Percentiles rank a stretch among this genome's conserved stretches.
Evolutionary conservation across 805 yeast genomes (phyloP).

Genomic region (Metschnikowia lachancei): DNA sequence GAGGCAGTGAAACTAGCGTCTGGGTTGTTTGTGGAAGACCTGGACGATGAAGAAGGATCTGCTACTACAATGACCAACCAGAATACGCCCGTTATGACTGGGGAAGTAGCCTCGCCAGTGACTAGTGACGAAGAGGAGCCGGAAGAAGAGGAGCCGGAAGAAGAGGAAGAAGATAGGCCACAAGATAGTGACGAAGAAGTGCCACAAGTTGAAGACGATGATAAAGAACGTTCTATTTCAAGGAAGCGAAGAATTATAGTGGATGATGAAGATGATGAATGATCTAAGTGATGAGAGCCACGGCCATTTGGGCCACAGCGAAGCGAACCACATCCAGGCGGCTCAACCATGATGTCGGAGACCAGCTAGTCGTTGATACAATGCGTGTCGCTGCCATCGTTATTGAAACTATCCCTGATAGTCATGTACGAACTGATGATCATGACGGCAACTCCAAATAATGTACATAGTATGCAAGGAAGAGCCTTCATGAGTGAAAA

Average conservation of each 20-base stretch:
- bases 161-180: too few species aligned
- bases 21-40: constrained; percentile 16
- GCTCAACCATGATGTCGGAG: background rate
- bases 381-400: constrained; percentile 42
- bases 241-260: constrained; percentile 26
- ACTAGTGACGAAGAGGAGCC: background rate
- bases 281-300: background rate
- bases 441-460: constrained; percentile 77
- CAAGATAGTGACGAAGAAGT: background rate
- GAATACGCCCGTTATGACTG: constrained; percentile 1
- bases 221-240: constrained; percentile 14
- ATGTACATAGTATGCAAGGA: constrained; percentile 59
- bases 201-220: constrained; percentile 3
- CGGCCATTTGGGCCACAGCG: too few species aligned
- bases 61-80: background rate
- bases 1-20: constrained; percentile 14
- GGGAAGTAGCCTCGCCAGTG: background rate
- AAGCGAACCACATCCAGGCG: too few species aligned
- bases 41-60: constrained; percentile 14
- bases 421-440: constrained; percentile 77
- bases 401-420: constrained; percentile 42
- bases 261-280: constrained; percentile 28
- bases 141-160: background rate
- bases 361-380: constrained; percentile 40
- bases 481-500: constrained; percentile 43